These are phyloP conservation scores for Leishmania mexicana DNA, from an alignment of 208 protist genomes.

Conservation along the genomic window DNA sequence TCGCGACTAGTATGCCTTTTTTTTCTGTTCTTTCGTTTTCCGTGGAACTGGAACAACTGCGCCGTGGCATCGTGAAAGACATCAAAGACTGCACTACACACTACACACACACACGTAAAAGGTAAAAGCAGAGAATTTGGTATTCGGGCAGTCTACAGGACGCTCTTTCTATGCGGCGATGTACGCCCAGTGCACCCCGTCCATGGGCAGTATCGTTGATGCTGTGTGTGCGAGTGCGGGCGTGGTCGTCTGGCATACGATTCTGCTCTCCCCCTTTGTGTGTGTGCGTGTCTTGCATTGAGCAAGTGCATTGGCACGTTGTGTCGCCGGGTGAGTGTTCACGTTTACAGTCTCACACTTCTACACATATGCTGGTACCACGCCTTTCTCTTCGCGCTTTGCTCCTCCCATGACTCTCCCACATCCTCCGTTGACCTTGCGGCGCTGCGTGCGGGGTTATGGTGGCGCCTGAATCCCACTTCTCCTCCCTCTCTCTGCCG, in stretches of 20 bases:
- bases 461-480: not conserved
- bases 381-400: not conserved
- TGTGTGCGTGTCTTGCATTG: not conserved
- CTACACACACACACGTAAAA: not conserved
- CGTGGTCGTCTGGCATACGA: not conserved
- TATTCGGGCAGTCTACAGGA: not conserved
- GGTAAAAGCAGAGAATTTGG: not conserved
- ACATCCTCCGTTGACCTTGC: not conserved
- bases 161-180: not conserved
- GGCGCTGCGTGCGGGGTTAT: not conserved
- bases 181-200: not conserved
- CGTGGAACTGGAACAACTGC: not conserved
- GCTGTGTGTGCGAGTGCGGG: not conserved
- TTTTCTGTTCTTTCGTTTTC: not conserved
- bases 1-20: not conserved
- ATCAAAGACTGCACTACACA: not conserved
- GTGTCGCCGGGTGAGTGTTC: not conserved
- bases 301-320: not conserved
- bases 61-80: not conserved
- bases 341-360: not conserved
- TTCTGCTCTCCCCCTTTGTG: not conserved
- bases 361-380: not conserved
- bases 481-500: not conserved
- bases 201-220: not conserved
- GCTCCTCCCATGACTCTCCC: not conserved